A percentile compares a stretch with the other conserved stretches of the same genome.
Evolutionary conservation across 2,329 filamentous ascomycete species (phyloP).

Genomic region (Colletotrichum lini): DNA sequence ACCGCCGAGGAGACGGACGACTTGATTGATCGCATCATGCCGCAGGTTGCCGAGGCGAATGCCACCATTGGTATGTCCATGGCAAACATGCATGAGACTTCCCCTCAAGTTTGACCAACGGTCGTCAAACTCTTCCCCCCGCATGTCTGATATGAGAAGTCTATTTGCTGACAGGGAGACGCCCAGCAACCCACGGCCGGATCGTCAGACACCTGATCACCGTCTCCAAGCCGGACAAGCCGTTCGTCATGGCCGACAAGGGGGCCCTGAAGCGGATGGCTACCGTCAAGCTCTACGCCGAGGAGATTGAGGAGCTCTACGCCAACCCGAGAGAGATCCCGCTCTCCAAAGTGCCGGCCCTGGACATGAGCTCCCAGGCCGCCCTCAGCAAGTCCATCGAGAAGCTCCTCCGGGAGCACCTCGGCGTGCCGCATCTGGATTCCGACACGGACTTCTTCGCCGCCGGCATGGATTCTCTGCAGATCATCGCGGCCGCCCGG

Average conservation of each 20-base stretch:
- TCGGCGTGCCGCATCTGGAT: constrained; percentile 41
- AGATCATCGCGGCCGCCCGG: constrained; percentile 52
- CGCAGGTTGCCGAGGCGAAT: constrained; percentile 59
- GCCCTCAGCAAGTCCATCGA: constrained; percentile 47
- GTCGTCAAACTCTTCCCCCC: neutral
- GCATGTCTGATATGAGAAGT: no score
- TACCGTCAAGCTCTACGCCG: constrained; percentile 57
- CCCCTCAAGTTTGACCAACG: no score
- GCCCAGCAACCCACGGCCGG: constrained; percentile 57
- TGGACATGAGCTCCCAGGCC: constrained; percentile 46
- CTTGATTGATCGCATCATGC: constrained; percentile 61
- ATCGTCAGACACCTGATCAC: constrained; percentile 58
- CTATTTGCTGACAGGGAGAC: neutral
- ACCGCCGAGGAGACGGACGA: constrained; percentile 43
- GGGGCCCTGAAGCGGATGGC: constrained; percentile 60
- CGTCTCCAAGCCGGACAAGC: constrained; percentile 56
- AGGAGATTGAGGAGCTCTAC: constrained; percentile 61
- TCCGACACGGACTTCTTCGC: constrained; percentile 55
- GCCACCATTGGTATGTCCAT: constrained; percentile 41
- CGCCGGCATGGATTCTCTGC: constrained; percentile 57
- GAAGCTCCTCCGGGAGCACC: constrained; percentile 42
- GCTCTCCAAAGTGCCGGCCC: constrained; percentile 22
- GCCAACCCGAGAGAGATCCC: constrained; percentile 44
- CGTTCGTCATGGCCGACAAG: constrained; percentile 61
- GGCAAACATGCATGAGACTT: neutral